Evolutionary conservation across 1,284 basidiomycete species (phyloP).

Genomic region (Cerioporus squamosus): DNA sequence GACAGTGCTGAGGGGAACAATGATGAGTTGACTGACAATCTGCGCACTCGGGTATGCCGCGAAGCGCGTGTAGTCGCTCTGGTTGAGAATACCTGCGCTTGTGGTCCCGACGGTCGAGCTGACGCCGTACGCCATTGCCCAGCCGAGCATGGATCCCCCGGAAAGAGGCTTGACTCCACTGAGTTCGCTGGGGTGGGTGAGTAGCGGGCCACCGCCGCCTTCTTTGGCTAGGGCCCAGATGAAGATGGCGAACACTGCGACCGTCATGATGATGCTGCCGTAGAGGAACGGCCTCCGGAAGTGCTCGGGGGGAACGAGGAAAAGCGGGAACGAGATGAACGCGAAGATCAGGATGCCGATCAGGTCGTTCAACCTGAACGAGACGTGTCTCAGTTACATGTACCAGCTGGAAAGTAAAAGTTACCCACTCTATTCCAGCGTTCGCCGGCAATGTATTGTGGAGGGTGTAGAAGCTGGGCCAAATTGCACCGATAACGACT

Average conservation of each 20-base stretch:
- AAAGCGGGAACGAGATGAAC: constrained; percentile 21
- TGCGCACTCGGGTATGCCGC: constrained; percentile 25
- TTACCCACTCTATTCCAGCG: constrained; percentile 18
- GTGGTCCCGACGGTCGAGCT: constrained; percentile 26
- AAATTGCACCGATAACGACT: constrained; percentile 19
- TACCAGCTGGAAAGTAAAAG: neutral
- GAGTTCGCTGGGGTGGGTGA: constrained; percentile 16
- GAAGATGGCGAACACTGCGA: constrained; percentile 24
- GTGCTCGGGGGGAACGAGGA: constrained; percentile 22
- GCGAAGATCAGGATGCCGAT: constrained; percentile 21
- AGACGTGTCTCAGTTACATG: neutral
- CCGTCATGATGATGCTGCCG: constrained; percentile 24
- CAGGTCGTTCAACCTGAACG: constrained; percentile 17
- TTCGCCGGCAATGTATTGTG: constrained; percentile 15
- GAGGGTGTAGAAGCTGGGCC: constrained; percentile 22
- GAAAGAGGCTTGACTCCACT: constrained; percentile 15
- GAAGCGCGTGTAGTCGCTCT: constrained; percentile 30
- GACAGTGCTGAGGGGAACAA: constrained; percentile 23
- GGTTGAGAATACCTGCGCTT: constrained; percentile 27
- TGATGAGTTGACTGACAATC: constrained; percentile 19
- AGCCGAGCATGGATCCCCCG: constrained; percentile 18
- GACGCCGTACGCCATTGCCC: constrained; percentile 28
- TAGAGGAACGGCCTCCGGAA: constrained; percentile 24
- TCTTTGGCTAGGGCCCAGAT: constrained; percentile 26
- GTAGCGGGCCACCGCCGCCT: constrained; percentile 23